These are phyloP conservation scores for Jackrogersella multiformis DNA, from an alignment of 495 filamentous ascomycete genomes.

Conservation along the genomic window DNA sequence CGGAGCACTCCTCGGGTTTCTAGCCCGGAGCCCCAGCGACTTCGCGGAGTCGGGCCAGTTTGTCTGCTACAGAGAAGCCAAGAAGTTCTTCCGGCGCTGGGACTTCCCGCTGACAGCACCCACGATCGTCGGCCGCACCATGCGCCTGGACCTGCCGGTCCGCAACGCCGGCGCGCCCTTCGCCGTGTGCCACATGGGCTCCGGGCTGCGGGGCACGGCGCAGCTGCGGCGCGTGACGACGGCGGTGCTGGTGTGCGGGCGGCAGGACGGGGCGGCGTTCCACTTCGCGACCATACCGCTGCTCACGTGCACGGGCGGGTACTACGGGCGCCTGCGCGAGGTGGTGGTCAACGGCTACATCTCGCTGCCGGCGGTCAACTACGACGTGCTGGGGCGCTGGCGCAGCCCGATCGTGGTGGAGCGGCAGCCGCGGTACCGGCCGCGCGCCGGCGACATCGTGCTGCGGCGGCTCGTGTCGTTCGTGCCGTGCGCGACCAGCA, in stretches of 20 bases:
- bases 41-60: slow-evolving; percentile 30
- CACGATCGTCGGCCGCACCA: slow-evolving; percentile 1
- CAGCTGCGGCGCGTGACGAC: background rate
- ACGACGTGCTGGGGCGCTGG: background rate
- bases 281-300: slow-evolving; percentile 12
- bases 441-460: slow-evolving; percentile 16
- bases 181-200: background rate
- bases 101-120: background rate
- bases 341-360: slow-evolving; percentile 41
- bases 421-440: slow-evolving; percentile 11
- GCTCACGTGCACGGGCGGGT: slow-evolving; percentile 10
- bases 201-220: background rate
- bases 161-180: background rate
- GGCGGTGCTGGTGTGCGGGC: slow-evolving; percentile 13
- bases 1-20: slow-evolving; percentile 18
- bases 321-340: slow-evolving; percentile 15
- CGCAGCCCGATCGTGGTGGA: background rate
- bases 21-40: slow-evolving; percentile 34
- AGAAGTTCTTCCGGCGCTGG: slow-evolving; percentile 21
- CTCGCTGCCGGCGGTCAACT: slow-evolving; percentile 32
- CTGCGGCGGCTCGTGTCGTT: slow-evolving; percentile 12
- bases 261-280: background rate
- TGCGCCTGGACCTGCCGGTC: slow-evolving; percentile 9
- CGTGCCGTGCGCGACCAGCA: background rate
- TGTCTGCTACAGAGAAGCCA: slow-evolving; percentile 1